Conservation (phyloP, 495 filamentous ascomycete species). For the Hypoxylon subgilvum region DNA sequence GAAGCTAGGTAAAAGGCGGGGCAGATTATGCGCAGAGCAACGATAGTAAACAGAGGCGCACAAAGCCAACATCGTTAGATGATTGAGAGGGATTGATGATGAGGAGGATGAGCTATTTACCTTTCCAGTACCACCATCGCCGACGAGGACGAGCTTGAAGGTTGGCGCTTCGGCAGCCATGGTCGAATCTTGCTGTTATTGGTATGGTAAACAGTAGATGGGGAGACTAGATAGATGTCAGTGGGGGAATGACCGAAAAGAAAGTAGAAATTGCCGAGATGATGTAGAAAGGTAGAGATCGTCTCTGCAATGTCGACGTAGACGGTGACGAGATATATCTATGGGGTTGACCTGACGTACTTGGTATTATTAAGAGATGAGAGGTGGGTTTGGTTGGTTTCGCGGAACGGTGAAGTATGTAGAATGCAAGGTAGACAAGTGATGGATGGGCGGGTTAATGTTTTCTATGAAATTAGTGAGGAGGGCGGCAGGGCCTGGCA, state of each 20-base stretch:
- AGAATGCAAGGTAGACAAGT: no score
- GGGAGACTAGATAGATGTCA: conserved; percentile 44
- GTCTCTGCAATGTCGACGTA: conserved; percentile 6
- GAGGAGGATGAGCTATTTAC: conserved; percentile 58
- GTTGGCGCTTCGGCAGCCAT: conserved; percentile 73
- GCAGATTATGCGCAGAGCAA: conserved; percentile 34
- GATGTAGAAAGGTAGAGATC: not conserved
- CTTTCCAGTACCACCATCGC: conserved; percentile 99
- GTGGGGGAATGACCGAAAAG: conserved; percentile 32
- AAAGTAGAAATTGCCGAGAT: not conserved
- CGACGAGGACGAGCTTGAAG: conserved; percentile 99
- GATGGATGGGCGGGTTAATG: conserved; percentile 32
- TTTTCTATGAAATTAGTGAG: conserved; percentile 33
- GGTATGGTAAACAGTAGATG: conserved; percentile 50
- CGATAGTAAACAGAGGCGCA: conserved; percentile 20
- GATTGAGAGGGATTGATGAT: not conserved
- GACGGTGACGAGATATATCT: not conserved
- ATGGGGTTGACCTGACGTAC: conserved; percentile 19
- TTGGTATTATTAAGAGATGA: conserved; percentile 17
- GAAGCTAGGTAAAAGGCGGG: conserved; percentile 22
- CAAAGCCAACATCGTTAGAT: conserved; percentile 9
- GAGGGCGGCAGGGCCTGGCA: conserved; percentile 28
- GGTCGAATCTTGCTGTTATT: conserved; percentile 39
- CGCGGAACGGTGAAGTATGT: conserved; percentile 29
- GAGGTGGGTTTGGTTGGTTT: conserved; percentile 3